Evolutionary conservation across 2,329 filamentous ascomycete species (phyloP), one percentile per base, ranked within the genome.

Genomic region (Exophiala calicioides): DNA sequence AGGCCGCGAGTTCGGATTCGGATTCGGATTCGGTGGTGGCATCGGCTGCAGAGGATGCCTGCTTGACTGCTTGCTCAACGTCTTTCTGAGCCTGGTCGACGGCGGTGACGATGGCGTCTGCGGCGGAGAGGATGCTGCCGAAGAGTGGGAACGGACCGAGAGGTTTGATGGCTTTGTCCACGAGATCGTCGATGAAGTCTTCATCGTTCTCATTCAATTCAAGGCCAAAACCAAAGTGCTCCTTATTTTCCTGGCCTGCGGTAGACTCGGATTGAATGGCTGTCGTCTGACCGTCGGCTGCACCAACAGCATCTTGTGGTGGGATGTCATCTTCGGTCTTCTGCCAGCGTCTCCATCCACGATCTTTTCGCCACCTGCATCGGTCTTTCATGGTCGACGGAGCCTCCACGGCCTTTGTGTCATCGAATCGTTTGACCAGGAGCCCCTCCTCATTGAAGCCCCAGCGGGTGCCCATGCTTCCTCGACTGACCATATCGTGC

Each of bases 391-490:
- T 20, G n/a, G 10, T 21, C 5, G 37, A 9, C 3, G 7, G 10
- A 10, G 33, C 5, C 20, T 37, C 32, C 12, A 26, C 19, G 13
- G 36, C 9, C 6, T n/a, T 21, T 5, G 24, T 18, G 13, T 34
- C 38, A n/a, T 13, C 20, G 8, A 13, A 15, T n/a, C 36, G 47
- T 19, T 52, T 55, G 18, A 52, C 31, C 24, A 56, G 30, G 26
- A 53, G 15, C 18, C 53, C 53, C 15, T 50, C 35, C 3, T 48
- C 36, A 30, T 50, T 44, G 21, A 53, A 53, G 13, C 65, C 65
- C 68, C 68, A 72, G 5, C 60, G 56, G 32, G 65, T 59, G 5
- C 70, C 70, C 47, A 72, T 53, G 29, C 69, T 73, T 2, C 70
- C 70, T 16, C 70, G 61, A 49, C 65, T 59, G 8, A 68, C 62